Evolutionary conservation across 257 asterid species (phyloP).

Genomic region (Petunia axillaris): DNA sequence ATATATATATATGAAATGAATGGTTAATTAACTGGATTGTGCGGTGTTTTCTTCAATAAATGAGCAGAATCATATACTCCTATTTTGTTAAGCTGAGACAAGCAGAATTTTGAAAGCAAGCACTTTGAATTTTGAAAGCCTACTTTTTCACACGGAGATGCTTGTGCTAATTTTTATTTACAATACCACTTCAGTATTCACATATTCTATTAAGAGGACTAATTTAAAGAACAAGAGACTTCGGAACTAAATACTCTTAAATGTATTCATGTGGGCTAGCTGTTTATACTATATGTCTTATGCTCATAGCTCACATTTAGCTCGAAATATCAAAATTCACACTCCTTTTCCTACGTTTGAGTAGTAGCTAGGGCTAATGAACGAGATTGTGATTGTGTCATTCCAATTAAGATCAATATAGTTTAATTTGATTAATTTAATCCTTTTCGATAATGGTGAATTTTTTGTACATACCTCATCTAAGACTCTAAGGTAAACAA

Average conservation of each 20-base stretch:
- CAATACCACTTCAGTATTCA: background rate
- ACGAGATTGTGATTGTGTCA: background rate
- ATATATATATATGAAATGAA: background rate
- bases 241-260: background rate
- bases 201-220: background rate
- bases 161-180: slow-evolving; percentile 27
- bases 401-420: background rate
- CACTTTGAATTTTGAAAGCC: slow-evolving; percentile 32
- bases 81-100: background rate
- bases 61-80: slow-evolving; percentile 1
- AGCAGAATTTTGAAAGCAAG: slow-evolving; percentile 19
- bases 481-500: slow-evolving; percentile 3
- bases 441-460: background rate
- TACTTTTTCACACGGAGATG: slow-evolving; percentile 35
- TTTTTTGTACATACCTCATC: background rate
- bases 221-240: background rate
- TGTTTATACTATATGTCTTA: background rate
- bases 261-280: background rate
- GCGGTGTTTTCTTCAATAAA: background rate
- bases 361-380: background rate
- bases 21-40: background rate
- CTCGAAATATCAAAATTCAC: slow-evolving; percentile 17
- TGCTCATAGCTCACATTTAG: background rate
- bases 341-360: background rate
- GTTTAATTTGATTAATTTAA: background rate